Conservation (phyloP, 345 rosid species). For the Gossypium rotundifolium region DNA sequence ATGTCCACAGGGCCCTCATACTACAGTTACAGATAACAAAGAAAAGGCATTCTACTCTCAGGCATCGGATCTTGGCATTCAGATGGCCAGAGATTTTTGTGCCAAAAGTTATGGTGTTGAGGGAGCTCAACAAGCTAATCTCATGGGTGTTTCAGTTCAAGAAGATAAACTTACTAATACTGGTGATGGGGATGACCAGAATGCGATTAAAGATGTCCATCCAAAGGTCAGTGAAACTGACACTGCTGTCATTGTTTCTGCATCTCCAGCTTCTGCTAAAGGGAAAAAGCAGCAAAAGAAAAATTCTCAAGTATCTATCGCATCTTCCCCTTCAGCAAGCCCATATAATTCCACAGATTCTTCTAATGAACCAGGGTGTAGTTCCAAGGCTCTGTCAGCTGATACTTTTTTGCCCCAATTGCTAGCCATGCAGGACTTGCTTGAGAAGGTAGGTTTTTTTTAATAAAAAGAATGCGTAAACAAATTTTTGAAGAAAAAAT, state of each 20-base stretch:
- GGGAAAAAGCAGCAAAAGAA: slow-evolving; percentile 52
- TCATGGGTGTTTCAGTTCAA: slow-evolving; percentile 20
- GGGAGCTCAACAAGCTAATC: slow-evolving; percentile 27
- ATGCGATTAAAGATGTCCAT: slow-evolving; percentile 28
- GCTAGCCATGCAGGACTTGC: slow-evolving; percentile 43
- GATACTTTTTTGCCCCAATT: slow-evolving; percentile 45
- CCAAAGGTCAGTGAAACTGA: slow-evolving; percentile 34
- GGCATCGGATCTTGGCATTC: slow-evolving; percentile 61
- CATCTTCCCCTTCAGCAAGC: slow-evolving; percentile 40
- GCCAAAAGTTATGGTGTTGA: slow-evolving; percentile 32
- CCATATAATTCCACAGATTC: slow-evolving; percentile 57
- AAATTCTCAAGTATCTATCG: slow-evolving; percentile 41
- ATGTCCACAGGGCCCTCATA: slow-evolving; percentile 28
- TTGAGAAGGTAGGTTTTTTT: slow-evolving; percentile 44
- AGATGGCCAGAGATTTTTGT: slow-evolving; percentile 45
- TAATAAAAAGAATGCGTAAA: background rate
- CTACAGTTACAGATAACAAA: slow-evolving; percentile 32
- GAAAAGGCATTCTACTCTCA: slow-evolving; percentile 59
- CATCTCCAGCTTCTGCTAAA: slow-evolving; percentile 34
- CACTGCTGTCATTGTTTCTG: slow-evolving; percentile 21
- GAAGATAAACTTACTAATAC: slow-evolving; percentile 26
- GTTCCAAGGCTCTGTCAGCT: slow-evolving; percentile 30
- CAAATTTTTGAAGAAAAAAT: background rate
- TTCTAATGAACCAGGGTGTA: slow-evolving; percentile 40
- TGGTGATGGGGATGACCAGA: slow-evolving; percentile 28